phyloP scores from a whole-genome alignment of 352 stramenopile genomes.

The Phytophthora meadii region DNA sequence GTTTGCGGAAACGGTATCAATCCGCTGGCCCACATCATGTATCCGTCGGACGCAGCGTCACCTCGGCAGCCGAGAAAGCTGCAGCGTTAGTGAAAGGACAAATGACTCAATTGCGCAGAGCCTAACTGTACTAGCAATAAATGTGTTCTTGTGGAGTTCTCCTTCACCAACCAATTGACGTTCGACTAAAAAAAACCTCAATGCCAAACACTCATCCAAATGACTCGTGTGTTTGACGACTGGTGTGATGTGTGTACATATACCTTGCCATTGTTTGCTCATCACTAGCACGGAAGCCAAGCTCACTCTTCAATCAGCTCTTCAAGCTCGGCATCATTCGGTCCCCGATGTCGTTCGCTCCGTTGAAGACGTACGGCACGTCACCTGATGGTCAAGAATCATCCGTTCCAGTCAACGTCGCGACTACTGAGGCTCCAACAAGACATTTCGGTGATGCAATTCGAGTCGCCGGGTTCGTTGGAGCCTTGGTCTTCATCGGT shows the following conservation, averaged over 20 bases:
- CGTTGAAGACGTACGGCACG: conserved; percentile 24
- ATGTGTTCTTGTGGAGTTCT: not conserved
- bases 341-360: conserved; percentile 15
- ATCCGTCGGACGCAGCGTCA: conserved; percentile 29
- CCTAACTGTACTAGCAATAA: no score
- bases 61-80: conserved; percentile 15
- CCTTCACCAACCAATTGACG: no score
- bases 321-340: not conserved
- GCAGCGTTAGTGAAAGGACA: conserved; percentile 20
- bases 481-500: conserved; percentile 16
- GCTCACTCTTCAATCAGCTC: conserved; percentile 27
- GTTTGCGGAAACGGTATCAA: conserved; percentile 34
- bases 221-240: not conserved
- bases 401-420: not conserved
- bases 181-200: not conserved
- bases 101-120: conserved; percentile 2
- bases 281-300: not conserved
- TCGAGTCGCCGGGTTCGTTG: conserved; percentile 19
- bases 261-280: not conserved
- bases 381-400: conserved; percentile 3
- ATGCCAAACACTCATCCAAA: conserved; percentile 2
- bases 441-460: conserved; percentile 23
- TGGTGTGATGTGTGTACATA: conserved; percentile 21
- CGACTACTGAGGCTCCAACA: not conserved
- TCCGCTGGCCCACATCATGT: conserved; percentile 26